Conservation (phyloP, 306 rosid genomes). For the Cucumis cinereus region DNA sequence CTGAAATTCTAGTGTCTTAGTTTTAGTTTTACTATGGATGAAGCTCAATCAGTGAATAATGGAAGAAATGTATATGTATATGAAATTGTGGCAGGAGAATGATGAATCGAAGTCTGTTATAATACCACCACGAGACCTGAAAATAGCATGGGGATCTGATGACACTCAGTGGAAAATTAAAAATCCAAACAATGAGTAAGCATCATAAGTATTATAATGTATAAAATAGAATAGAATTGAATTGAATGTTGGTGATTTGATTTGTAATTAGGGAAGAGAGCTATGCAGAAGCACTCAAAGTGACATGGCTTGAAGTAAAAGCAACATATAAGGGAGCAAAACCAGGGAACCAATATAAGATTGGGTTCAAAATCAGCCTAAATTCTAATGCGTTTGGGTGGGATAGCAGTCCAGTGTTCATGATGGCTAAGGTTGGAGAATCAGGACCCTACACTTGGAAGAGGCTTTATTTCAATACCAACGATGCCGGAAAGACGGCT, state of each 20-base stretch:
- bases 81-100: not conserved
- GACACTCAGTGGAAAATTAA: not conserved
- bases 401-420: not conserved
- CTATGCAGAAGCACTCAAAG: not conserved
- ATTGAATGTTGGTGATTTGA: not conserved
- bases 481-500: not conserved
- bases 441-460: not conserved
- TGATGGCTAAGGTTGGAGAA: not conserved
- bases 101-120: not conserved
- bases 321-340: not conserved
- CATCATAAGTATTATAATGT: not conserved
- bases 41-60: not conserved
- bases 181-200: not conserved
- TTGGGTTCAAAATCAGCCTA: not conserved
- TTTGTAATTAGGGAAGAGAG: not conserved
- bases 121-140: not conserved
- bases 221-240: not conserved
- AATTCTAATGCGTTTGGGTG: not conserved
- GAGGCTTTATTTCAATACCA: not conserved
- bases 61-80: not conserved
- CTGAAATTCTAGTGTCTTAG: not conserved
- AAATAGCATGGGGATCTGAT: slow-evolving; percentile 2
- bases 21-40: not conserved
- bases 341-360: not conserved
- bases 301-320: slow-evolving; percentile 6